These are phyloP conservation scores for Diaporthe citri DNA, from an alignment of 2,329 filamentous ascomycete genomes.

Conservation along the genomic window DNA sequence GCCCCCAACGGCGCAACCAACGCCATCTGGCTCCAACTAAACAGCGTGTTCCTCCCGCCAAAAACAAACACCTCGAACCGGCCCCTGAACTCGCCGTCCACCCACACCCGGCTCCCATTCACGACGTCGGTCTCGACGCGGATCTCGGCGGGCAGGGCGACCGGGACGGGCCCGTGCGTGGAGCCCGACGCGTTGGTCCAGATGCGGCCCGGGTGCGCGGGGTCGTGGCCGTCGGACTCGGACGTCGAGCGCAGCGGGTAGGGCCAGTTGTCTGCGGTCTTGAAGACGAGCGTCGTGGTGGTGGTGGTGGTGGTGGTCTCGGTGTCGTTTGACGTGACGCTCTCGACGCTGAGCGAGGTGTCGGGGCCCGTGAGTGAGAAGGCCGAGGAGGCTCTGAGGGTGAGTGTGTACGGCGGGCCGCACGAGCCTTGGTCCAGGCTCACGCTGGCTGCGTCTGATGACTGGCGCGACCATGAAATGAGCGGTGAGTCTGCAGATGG, in stretches of 20 bases:
- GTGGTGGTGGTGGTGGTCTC: neutral
- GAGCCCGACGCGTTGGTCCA: conserved; percentile 63
- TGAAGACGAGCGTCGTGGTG: conserved; percentile 52
- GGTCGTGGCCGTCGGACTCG: conserved; percentile 59
- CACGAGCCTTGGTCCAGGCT: conserved; percentile 54
- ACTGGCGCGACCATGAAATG: conserved; percentile 36
- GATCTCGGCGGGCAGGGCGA: conserved; percentile 51
- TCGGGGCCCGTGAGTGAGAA: conserved; percentile 60
- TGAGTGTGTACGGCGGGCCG: conserved; percentile 60
- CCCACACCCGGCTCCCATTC: conserved; percentile 62
- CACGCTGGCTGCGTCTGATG: conserved; percentile 33
- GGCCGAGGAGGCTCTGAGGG: conserved; percentile 52
- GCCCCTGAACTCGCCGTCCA: conserved; percentile 59
- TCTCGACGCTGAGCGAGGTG: conserved; percentile 53
- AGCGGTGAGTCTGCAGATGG: neutral
- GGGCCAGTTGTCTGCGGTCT: conserved; percentile 54
- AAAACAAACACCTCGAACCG: conserved; percentile 68
- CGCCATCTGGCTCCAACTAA: conserved; percentile 70
- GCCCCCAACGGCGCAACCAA: conserved; percentile 56
- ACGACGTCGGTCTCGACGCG: conserved; percentile 58
- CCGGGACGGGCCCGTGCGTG: conserved; percentile 54
- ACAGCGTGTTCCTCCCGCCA: conserved; percentile 62
- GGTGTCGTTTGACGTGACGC: conserved; percentile 44
- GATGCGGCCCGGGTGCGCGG: conserved; percentile 62
- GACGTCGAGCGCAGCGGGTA: conserved; percentile 63